Conservation (phyloP, 306 rosid species). For the Malus asiatica region DNA sequence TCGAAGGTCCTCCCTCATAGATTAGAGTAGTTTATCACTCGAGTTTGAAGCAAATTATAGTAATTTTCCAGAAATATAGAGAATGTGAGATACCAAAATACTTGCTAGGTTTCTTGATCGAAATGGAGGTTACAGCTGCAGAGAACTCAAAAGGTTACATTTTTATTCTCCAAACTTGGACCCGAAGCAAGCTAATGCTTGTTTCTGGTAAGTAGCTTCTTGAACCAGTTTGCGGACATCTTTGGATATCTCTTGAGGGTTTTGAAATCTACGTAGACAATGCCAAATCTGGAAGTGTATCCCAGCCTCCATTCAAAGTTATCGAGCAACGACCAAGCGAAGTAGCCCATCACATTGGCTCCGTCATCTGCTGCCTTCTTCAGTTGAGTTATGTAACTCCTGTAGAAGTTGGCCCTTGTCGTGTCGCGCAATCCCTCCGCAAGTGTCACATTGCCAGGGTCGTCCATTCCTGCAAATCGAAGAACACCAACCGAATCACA, state of each 20-base stretch:
- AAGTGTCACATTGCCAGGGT: constrained; percentile 61
- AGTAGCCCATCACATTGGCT: constrained; percentile 71
- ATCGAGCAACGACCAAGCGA: constrained; percentile 90
- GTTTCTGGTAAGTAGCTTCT: constrained; percentile 43
- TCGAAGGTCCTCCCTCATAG: no score
- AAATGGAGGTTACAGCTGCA: background rate
- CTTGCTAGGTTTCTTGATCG: background rate
- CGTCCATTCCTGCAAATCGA: constrained; percentile 64
- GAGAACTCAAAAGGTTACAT: background rate
- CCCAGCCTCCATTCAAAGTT: constrained; percentile 91
- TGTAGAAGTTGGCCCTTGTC: constrained; percentile 66
- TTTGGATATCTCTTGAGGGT: constrained; percentile 80
- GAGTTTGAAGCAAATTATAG: no score
- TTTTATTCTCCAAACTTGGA: background rate
- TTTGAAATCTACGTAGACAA: constrained; percentile 73
- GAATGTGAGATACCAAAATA: no score
- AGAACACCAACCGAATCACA: background rate
- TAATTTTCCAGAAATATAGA: no score
- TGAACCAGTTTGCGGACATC: constrained; percentile 93
- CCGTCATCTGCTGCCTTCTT: constrained; percentile 77
- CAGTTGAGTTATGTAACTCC: constrained; percentile 49
- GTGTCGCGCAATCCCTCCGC: constrained; percentile 56
- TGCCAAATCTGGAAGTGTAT: constrained; percentile 90
- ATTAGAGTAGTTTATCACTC: no score
- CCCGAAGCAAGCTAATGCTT: constrained; percentile 16